A percentile compares a stretch with the other conserved stretches of the same genome.
These are phyloP conservation scores for Fusarium luffae DNA, from an alignment of 2,329 filamentous ascomycete genomes.

Conservation along the genomic window DNA sequence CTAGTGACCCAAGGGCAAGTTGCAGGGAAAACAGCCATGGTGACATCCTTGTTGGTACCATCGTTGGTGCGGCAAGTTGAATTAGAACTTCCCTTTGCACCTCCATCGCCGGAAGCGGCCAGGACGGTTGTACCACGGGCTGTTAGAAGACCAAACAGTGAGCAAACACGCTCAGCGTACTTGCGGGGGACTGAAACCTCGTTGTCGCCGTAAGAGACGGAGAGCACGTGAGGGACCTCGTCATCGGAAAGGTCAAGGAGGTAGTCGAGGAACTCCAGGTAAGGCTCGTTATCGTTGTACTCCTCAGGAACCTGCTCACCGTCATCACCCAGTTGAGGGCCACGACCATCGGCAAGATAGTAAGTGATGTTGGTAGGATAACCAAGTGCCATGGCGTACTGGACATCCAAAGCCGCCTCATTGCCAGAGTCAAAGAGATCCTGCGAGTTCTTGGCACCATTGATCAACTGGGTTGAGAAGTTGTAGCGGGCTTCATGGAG, in stretches of 20 bases:
- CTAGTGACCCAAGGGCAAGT: constrained; percentile 76
- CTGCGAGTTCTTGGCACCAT: constrained; percentile 59
- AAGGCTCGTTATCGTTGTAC: constrained; percentile 64
- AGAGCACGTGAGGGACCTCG: constrained; percentile 65
- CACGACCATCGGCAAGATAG: constrained; percentile 59
- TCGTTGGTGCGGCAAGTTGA: constrained; percentile 70
- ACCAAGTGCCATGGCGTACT: constrained; percentile 60
- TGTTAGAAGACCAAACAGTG: constrained; percentile 63
- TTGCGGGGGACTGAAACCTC: constrained; percentile 64
- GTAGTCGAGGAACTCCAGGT: constrained; percentile 64
- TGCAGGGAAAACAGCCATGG: constrained; percentile 72
- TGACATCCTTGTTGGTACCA: constrained; percentile 64
- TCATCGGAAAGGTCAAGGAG: constrained; percentile 58
- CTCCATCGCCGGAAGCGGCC: constrained; percentile 63
- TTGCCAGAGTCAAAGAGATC: constrained; percentile 50
- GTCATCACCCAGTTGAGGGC: constrained; percentile 53
- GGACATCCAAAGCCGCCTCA: constrained; percentile 61
- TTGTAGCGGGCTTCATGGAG: constrained; percentile 53
- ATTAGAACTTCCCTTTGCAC: constrained; percentile 55
- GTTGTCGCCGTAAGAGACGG: constrained; percentile 68
- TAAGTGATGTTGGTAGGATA: constrained; percentile 59
- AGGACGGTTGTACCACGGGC: constrained; percentile 64
- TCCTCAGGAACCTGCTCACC: constrained; percentile 50
- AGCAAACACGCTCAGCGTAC: constrained; percentile 65
- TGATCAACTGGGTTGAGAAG: constrained; percentile 55